phyloP scores from a whole-genome alignment of 192 early-diverging fungal species.

The Podila clonocystis region DNA sequence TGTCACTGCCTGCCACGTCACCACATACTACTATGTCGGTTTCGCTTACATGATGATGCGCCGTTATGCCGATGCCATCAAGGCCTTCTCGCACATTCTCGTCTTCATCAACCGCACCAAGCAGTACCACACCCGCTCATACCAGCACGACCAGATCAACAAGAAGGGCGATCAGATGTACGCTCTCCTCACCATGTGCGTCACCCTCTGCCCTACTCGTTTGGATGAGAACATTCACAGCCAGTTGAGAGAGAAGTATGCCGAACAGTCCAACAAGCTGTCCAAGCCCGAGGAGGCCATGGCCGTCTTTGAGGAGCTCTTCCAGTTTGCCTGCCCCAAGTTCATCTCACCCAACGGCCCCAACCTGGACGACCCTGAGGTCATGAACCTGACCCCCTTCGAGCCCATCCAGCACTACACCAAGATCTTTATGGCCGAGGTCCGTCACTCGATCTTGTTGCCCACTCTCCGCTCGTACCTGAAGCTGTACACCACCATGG shows the following conservation, averaged over 20 bases:
- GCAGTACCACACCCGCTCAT: slow-evolving; percentile 93
- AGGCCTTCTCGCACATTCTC: slow-evolving; percentile 90
- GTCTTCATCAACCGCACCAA: slow-evolving; percentile 90
- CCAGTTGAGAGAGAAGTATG: slow-evolving; percentile 90
- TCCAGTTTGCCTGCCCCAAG: slow-evolving; percentile 91
- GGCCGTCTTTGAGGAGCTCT: slow-evolving; percentile 88
- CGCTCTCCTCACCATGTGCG: slow-evolving; percentile 88
- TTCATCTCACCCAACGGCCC: slow-evolving; percentile 93
- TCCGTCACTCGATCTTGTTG: slow-evolving; percentile 84
- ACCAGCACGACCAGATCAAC: slow-evolving; percentile 90
- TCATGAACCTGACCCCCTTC: slow-evolving; percentile 38
- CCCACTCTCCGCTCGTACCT: slow-evolving; percentile 93
- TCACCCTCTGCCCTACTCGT: slow-evolving; percentile 91
- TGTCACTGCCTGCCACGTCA: slow-evolving; percentile 97
- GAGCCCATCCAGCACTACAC: slow-evolving; percentile 85
- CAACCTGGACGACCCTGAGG: slow-evolving; percentile 76
- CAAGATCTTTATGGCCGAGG: slow-evolving; percentile 88
- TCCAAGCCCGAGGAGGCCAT: slow-evolving; percentile 80
- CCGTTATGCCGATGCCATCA: slow-evolving; percentile 95
- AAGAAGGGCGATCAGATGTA: slow-evolving; percentile 98
- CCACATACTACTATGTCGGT: slow-evolving; percentile 97
- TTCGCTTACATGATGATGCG: slow-evolving; percentile 99
- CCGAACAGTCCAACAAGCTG: slow-evolving; percentile 84
- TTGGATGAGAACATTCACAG: slow-evolving; percentile 95
- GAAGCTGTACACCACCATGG: slow-evolving; percentile 95